A percentile compares a stretch with the other conserved stretches of the same genome.
Conservation (phyloP, 495 filamentous ascomycete species). For the Penicillium lividum region DNA sequence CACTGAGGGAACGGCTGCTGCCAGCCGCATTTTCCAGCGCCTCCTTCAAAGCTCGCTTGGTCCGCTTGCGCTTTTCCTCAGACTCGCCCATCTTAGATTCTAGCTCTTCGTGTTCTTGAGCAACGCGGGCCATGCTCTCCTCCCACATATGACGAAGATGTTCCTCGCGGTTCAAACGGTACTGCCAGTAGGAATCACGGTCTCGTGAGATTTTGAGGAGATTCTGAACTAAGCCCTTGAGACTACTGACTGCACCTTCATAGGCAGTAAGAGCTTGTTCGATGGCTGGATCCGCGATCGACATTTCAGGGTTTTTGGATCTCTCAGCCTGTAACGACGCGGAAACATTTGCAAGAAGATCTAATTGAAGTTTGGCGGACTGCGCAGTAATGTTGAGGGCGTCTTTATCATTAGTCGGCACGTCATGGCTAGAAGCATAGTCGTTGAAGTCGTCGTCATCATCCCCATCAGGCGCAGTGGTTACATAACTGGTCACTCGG, state of each 20-base stretch:
- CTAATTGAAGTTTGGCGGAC: slow-evolving; percentile 88
- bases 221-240: slow-evolving; percentile 84
- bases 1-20: slow-evolving; percentile 45
- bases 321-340: slow-evolving; percentile 76
- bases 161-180: slow-evolving; percentile 84
- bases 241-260: slow-evolving; percentile 81
- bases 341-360: slow-evolving; percentile 81
- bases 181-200: slow-evolving; percentile 95
- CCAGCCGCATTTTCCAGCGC: slow-evolving; percentile 66
- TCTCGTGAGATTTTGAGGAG: slow-evolving; percentile 89
- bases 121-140: slow-evolving; percentile 94
- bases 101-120: slow-evolving; percentile 87
- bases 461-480: slow-evolving; percentile 47
- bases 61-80: slow-evolving; percentile 83
- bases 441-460: slow-evolving; percentile 91
- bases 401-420: slow-evolving; percentile 74
- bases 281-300: slow-evolving; percentile 72
- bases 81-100: slow-evolving; percentile 86
- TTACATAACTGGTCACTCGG: slow-evolving; percentile 47
- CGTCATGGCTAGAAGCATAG: slow-evolving; percentile 78
- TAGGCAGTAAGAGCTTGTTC: slow-evolving; percentile 83
- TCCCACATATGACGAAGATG: slow-evolving; percentile 94
- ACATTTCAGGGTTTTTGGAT: slow-evolving; percentile 63
- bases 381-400: slow-evolving; percentile 95
- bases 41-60: slow-evolving; percentile 87